phyloP scores from a whole-genome alignment of 768 basidiomycete species.

The Leccinum sublutescens region DNA sequence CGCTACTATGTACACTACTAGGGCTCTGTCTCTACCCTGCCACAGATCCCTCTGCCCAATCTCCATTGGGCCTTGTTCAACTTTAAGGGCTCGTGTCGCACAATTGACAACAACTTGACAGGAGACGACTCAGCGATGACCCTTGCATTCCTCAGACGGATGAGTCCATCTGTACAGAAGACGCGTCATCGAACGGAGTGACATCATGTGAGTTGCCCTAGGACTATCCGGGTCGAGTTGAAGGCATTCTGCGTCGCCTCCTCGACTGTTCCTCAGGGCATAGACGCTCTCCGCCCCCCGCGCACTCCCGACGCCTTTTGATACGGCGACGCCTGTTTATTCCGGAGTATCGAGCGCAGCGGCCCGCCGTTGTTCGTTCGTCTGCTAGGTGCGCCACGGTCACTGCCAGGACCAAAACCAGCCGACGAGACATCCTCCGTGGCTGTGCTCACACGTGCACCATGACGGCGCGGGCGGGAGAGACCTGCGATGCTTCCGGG shows the following conservation, averaged over 20 bases:
- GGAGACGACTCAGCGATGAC: not conserved
- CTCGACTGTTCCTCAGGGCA: not conserved
- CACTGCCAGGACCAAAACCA: not conserved
- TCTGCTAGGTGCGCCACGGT: not conserved
- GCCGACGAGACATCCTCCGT: not conserved
- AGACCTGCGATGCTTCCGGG: not conserved
- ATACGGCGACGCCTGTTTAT: slow-evolving; percentile 11
- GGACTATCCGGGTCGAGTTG: not conserved
- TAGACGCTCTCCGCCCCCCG: slow-evolving; percentile 1
- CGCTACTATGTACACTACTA: not conserved
- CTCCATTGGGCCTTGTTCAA: not conserved
- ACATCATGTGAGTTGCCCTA: not conserved
- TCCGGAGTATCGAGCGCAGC: slow-evolving; percentile 17
- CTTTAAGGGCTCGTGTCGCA: not conserved
- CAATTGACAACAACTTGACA: not conserved
- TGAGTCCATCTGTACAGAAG: not conserved
- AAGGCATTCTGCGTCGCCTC: not conserved
- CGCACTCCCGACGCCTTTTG: not conserved
- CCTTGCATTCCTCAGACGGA: not conserved
- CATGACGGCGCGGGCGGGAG: not conserved
- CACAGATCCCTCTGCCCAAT: not conserved
- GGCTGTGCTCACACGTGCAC: not conserved
- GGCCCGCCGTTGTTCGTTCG: slow-evolving; percentile 1
- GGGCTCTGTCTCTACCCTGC: not conserved
- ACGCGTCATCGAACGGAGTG: not conserved